These are phyloP conservation scores for Toxoplasma gondii DNA, from an alignment of 169 alveolate genomes.

Conservation along the genomic window DNA sequence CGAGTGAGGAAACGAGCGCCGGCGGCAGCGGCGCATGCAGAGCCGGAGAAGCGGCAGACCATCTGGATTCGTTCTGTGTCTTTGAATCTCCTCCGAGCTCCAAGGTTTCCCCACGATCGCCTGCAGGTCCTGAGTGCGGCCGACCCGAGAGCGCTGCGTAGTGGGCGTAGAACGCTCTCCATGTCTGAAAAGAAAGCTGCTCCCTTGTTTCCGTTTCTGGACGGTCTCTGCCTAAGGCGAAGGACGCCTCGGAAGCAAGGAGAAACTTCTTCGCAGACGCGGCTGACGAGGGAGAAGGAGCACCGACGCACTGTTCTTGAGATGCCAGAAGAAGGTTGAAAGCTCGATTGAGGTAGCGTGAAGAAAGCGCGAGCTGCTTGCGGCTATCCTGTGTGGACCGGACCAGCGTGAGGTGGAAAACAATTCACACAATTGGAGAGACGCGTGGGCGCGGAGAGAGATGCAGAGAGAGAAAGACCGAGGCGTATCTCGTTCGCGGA, in stretches of 20 bases:
- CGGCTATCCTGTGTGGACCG: not conserved
- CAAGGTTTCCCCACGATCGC: not conserved
- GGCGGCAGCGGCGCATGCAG: not conserved
- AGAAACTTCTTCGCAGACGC: not conserved
- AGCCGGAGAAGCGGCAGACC: not conserved
- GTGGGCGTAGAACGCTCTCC: not conserved
- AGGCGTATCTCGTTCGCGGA: too few relatives aligned
- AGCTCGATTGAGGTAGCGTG: slow-evolving; percentile 26
- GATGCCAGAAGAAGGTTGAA: slow-evolving; percentile 9
- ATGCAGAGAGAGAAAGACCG: too few relatives aligned
- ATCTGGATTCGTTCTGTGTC: not conserved
- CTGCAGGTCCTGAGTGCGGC: not conserved
- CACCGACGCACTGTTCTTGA: not conserved
- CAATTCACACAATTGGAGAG: too few relatives aligned
- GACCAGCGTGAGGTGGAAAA: too few relatives aligned
- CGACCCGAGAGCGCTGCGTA: not conserved
- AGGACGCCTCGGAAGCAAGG: not conserved
- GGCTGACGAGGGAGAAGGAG: not conserved
- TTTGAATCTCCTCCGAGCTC: too few relatives aligned
- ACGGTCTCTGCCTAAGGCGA: not conserved
- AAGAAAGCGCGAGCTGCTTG: not conserved
- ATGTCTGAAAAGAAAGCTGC: not conserved
- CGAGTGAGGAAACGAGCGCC: not conserved
- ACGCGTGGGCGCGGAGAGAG: too few relatives aligned
- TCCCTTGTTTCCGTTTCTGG: not conserved